phyloP scores from a whole-genome alignment of 306 rosid species.

The Begonia loranthoides region DNA sequence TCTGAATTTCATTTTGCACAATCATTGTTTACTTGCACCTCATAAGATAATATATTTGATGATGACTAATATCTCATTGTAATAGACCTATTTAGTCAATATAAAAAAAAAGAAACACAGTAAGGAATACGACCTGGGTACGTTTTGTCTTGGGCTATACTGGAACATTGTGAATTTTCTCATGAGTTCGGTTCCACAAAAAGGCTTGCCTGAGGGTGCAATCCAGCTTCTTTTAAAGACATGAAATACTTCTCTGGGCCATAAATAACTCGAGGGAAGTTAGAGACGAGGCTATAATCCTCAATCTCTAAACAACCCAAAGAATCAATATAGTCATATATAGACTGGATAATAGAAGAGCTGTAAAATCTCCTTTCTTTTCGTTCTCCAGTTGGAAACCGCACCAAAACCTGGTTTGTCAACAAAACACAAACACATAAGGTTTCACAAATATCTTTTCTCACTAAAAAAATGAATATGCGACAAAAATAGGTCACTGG shows the following conservation, averaged over 20 bases:
- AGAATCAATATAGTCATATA: constrained; percentile 85
- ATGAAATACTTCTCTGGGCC: constrained; percentile 47
- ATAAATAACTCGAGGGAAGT: constrained; percentile 75
- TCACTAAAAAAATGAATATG: no score
- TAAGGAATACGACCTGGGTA: background rate
- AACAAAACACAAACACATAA: background rate
- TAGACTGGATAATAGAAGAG: constrained; percentile 45
- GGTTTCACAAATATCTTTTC: no score
- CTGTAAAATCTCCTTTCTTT: constrained; percentile 81
- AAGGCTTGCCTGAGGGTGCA: constrained; percentile 77
- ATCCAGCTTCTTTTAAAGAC: constrained; percentile 84
- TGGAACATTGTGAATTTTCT: background rate
- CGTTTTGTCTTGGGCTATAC: constrained; percentile 5
- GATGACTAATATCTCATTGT: no score
- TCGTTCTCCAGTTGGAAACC: constrained; percentile 91
- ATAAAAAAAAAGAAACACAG: no score
- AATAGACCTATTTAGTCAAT: no score
- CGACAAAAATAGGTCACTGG: no score
- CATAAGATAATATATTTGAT: no score
- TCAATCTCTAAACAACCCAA: constrained; percentile 59
- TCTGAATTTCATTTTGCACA: no score
- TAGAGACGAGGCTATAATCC: constrained; percentile 69
- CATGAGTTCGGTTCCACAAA: constrained; percentile 38
- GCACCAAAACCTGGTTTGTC: constrained; percentile 62
- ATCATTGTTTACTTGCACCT: no score